Conservation (phyloP, 2,329 filamentous ascomycete genomes). For the Claviceps maximensis region DNA sequence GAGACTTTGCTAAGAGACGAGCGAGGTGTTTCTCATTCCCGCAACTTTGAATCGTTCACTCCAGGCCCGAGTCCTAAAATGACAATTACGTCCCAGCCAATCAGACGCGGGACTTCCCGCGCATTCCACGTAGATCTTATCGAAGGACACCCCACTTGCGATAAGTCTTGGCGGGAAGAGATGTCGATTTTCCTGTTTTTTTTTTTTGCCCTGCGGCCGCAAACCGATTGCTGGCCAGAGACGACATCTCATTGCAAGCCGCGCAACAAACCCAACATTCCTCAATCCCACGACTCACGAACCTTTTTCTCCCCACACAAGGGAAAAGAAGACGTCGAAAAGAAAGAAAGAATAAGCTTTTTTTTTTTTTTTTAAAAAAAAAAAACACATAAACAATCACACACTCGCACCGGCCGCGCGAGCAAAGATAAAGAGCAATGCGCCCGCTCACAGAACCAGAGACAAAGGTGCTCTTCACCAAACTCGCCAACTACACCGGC, state of each 20-base stretch:
- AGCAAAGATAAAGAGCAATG: constrained; percentile 35
- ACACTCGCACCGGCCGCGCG: too few relatives aligned
- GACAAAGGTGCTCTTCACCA: constrained; percentile 73
- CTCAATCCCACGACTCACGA: not conserved
- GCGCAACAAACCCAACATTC: not conserved
- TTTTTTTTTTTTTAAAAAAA: too few relatives aligned
- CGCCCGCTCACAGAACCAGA: constrained; percentile 68
- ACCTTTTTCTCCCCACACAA: not conserved
- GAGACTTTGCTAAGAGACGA: too few relatives aligned
- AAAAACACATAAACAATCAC: not conserved
- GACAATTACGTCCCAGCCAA: not conserved
- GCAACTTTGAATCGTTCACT: too few relatives aligned
- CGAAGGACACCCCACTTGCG: not conserved
- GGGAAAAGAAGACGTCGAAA: not conserved
- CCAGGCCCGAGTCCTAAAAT: too few relatives aligned
- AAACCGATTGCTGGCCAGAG: not conserved
- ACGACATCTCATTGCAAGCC: not conserved
- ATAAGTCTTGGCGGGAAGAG: not conserved
- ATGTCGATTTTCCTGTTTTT: not conserved
- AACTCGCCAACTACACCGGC: constrained; percentile 89
- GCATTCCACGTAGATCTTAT: not conserved
- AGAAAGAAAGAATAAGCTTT: not conserved
- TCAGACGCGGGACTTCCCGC: not conserved
- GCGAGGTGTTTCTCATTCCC: too few relatives aligned
- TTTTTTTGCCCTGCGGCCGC: not conserved